phyloP scores from a whole-genome alignment of 306 rosid species.

The Quercus aquifolioides region DNA sequence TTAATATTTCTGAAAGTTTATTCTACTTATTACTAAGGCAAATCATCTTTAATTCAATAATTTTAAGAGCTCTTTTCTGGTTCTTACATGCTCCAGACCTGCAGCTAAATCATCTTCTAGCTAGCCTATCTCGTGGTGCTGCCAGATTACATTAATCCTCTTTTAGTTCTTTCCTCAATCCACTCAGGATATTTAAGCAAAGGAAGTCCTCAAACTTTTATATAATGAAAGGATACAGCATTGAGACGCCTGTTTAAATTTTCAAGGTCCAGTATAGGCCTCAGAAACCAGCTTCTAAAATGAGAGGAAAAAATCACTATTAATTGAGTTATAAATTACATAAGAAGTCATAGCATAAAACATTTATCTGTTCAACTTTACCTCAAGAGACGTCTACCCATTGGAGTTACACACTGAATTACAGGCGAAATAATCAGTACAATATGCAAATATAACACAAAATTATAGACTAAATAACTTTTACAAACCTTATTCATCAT shows the following conservation, averaged over 20 bases:
- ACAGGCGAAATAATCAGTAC: slow-evolving; percentile 24
- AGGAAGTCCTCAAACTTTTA: not conserved
- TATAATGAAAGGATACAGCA: slow-evolving; percentile 70
- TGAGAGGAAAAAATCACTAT: not conserved
- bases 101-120: not conserved
- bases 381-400: slow-evolving; percentile 94
- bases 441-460: slow-evolving; percentile 16
- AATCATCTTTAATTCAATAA: not conserved
- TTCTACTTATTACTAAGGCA: not conserved
- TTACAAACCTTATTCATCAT: slow-evolving; percentile 91
- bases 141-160: not conserved
- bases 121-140: not conserved
- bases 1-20: not conserved
- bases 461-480: slow-evolving; percentile 21
- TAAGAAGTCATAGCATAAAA: not conserved
- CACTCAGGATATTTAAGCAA: not conserved
- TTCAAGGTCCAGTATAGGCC: slow-evolving; percentile 92
- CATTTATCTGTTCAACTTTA: slow-evolving; percentile 21
- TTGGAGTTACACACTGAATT: slow-evolving; percentile 82
- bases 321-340: not conserved
- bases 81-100: not conserved
- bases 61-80: not conserved
- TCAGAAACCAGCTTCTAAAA: slow-evolving; percentile 85
- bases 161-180: not conserved
- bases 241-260: slow-evolving; percentile 74